Evolutionary conservation across 1,284 basidiomycete genomes (phyloP), one percentile per base, ranked within the genome.

Genomic region (Blastosporella zonata): DNA sequence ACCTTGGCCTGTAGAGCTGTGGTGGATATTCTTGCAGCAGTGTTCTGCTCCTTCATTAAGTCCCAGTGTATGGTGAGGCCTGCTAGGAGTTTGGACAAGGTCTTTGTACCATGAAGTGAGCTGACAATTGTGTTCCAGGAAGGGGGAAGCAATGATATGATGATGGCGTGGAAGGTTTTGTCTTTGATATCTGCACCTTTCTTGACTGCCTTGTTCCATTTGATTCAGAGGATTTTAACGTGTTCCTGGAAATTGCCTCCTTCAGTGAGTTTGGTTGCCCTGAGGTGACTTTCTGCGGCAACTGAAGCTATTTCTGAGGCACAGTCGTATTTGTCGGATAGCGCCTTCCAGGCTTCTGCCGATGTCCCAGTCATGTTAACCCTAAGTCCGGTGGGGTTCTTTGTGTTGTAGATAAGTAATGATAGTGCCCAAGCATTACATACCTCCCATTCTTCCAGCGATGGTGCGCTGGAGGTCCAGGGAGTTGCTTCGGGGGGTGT

Each of bases 361-460:
- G 58, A 56, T 0, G 56, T 54, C 0, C 61, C 57, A 9, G 51
- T 45, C 5, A 50, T 46, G 10, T 55, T 60, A 10, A 61, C 36
- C 0, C 58, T 58, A 0, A 60, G 42, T 0, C 57, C 54, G 3
- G 58, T 44, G 9, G 58, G 50, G 27, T 62, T 59, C 13, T 55
- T 52, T 10, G 54, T 51, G 50, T 60, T 61, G 6, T 49, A 53
- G 1, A 54, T 43, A 23, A 61, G 49, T 0, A 60, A 46, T 0
- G 49, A 48, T 20, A 52, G 42, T 2, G 52, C 38, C 54, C 54
- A 59, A 2, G 50, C 46, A 21, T 61, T 53, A 2, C 56, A 42
- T 7, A 52, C 36, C 0, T 46, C 35, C 53, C 50, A 62, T 34
- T 62, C 56, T 1, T 55, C 29, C 5, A 9, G 8, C 3, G 29